Conservation (phyloP, 768 basidiomycete species). For the Symmetrospora coprosmae region DNA sequence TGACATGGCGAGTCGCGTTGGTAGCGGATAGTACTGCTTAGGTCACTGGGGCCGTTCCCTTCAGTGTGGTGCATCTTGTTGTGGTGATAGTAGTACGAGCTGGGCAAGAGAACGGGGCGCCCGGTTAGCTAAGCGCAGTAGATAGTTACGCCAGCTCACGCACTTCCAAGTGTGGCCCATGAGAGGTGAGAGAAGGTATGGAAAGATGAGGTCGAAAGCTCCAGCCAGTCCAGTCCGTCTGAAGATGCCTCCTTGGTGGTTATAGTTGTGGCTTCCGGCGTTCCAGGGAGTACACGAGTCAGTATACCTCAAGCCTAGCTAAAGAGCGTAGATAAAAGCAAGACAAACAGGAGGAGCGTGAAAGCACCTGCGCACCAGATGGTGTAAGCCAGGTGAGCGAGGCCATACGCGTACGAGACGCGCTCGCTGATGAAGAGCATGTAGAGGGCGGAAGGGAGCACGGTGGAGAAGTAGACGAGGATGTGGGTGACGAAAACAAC, state of each 20-base stretch:
- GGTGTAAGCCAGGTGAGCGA: neutral
- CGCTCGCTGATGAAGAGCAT: neutral
- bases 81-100: conserved; percentile 20
- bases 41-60: conserved; percentile 13
- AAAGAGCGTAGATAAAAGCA: no score
- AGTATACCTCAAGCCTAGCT: no score
- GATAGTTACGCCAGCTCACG: neutral
- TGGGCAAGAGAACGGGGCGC: neutral
- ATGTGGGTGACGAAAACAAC: conserved; percentile 5
- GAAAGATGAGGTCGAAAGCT: neutral
- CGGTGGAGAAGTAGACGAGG: conserved; percentile 7
- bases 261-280: neutral
- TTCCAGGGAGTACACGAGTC: neutral
- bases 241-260: neutral
- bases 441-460: neutral
- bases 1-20: neutral
- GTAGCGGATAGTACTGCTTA: neutral
- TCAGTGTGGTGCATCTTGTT: conserved; percentile 14
- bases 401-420: neutral
- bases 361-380: neutral
- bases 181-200: neutral
- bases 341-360: conserved; percentile 6
- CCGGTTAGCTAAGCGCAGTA: neutral
- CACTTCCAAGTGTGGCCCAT: conserved; percentile 15
- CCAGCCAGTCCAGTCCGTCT: no score